These are phyloP conservation scores for Phaffomyces thermotolerans DNA, from an alignment of 805 yeast genomes.

Conservation along the genomic window DNA sequence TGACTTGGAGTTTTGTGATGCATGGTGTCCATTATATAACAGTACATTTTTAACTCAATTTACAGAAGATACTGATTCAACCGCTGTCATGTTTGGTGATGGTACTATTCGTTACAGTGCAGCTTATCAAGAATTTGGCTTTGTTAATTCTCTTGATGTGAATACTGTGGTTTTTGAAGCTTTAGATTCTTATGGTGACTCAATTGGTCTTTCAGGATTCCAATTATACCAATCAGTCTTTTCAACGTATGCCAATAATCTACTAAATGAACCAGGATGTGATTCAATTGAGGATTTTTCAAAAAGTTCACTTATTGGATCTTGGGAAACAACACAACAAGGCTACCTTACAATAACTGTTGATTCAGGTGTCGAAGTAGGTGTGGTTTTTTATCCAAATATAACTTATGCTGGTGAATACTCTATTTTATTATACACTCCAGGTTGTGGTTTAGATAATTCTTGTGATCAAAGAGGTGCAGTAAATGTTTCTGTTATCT, in stretches of 20 bases:
- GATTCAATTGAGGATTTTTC: constrained; percentile 19
- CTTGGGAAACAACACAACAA: constrained; percentile 27
- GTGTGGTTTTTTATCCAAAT: constrained; percentile 56
- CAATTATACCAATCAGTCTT: constrained; percentile 54
- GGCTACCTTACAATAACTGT: constrained; percentile 29
- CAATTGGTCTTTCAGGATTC: constrained; percentile 66
- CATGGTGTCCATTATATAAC: constrained; percentile 72
- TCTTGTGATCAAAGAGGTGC: constrained; percentile 68
- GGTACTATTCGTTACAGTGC: constrained; percentile 20
- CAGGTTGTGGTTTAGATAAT: constrained; percentile 69
- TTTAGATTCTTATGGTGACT: constrained; percentile 58
- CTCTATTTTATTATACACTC: constrained; percentile 68
- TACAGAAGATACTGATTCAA: constrained; percentile 4
- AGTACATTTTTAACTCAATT: constrained; percentile 25
- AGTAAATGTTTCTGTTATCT: constrained; percentile 64
- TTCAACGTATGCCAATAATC: constrained; percentile 65
- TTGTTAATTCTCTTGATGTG: constrained; percentile 61
- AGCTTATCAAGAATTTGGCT: constrained; percentile 74
- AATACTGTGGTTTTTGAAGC: constrained; percentile 56
- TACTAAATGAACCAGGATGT: constrained; percentile 65
- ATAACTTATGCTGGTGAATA: constrained; percentile 70
- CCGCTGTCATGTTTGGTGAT: constrained; percentile 1
- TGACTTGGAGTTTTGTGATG: constrained; percentile 62
- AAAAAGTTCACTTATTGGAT: constrained; percentile 23
- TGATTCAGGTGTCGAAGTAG: constrained; percentile 28